These are phyloP conservation scores for Coccomyxa subellipsoidea DNA, from an alignment of 163 green algal species.

Conservation along the genomic window DNA sequence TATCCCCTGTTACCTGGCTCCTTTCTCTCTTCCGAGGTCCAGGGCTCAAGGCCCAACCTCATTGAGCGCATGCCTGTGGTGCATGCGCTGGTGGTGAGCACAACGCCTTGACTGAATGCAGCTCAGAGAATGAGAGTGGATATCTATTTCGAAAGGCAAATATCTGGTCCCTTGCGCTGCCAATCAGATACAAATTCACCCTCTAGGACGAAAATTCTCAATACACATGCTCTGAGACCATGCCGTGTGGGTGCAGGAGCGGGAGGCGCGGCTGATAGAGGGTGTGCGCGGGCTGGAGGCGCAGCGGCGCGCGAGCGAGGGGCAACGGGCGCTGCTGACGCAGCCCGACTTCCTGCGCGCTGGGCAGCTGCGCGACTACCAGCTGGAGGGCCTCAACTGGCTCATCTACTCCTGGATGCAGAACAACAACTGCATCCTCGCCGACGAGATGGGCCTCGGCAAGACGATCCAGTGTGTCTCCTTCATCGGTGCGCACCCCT, in stretches of 20 bases:
- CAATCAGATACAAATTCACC: too few species aligned
- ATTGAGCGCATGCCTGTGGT: too few species aligned
- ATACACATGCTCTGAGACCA: too few species aligned
- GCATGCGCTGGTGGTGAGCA: too few species aligned
- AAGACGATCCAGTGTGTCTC: slow-evolving; percentile 69
- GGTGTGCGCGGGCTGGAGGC: slow-evolving; percentile 48
- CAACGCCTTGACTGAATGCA: too few species aligned
- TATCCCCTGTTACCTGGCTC: too few species aligned
- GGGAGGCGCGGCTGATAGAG: slow-evolving; percentile 49
- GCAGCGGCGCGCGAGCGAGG: slow-evolving; percentile 53
- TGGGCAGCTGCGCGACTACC: slow-evolving; percentile 87
- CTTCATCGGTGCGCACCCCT: slow-evolving; percentile 43
- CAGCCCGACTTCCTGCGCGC: slow-evolving; percentile 80
- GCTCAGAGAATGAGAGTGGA: too few species aligned
- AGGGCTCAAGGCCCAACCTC: too few species aligned
- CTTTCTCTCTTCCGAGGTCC: too few species aligned
- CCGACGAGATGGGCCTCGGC: slow-evolving; percentile 80
- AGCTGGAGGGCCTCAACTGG: slow-evolving; percentile 94
- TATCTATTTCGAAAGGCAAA: too few species aligned
- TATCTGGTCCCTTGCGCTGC: too few species aligned
- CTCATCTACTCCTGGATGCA: slow-evolving; percentile 74
- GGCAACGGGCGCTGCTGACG: slow-evolving; percentile 49
- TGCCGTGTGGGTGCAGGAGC: slow-evolving; percentile 46
- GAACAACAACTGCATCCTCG: slow-evolving; percentile 65
- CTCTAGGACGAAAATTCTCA: too few species aligned